Evolutionary conservation across 1,139 yeast species (phyloP), one percentile per base, ranked within the genome.

Genomic region (Yamadazyma spencermartinsiae): DNA sequence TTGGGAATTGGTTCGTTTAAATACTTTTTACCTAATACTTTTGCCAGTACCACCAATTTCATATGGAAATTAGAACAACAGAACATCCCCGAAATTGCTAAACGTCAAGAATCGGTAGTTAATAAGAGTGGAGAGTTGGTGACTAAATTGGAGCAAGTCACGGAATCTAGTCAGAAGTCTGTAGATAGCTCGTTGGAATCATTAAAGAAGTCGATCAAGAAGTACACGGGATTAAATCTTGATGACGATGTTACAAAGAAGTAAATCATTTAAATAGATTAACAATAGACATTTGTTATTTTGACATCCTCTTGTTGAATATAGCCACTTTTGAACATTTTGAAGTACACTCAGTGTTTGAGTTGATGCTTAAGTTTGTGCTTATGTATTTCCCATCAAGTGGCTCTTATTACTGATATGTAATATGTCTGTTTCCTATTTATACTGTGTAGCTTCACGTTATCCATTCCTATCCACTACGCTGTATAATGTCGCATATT

Each of bases 21-120:
- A 43, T 76, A 80, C 60, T 82, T 85, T 49, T 72, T 90, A 51
- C 98, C 98, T 18, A 65, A 73, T 33, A 89, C 98, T 0, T 87
- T 78, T 53, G 57, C 59, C 30, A 88, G 86, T 58, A 80, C 90
- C 8, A 66, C 75, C 16, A 63, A 65, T 9, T 79, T 84, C 48
- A 62, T 79, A 3, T 83, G 90, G 80, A 70, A 68, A 38, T 70
- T 80, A 48, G 96, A 92, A 61, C 69, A 80, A 56, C 61, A 72
- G 41, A 68, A 73, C 32, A 66, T 84, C 39, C 95, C 96, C 2
- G 70, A 67, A 30, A 60, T 88, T 32, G 89, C 94, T 7, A 64
- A 76, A 36, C 79, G 77, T 42, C 97, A 90, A 53, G 63, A 70
- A 37, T 56, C 60, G 34, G 69, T 80, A 20, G 64, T 67, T 30